Conservation (phyloP, 2,329 filamentous ascomycete species). For the Monosporascus sp. region DNA sequence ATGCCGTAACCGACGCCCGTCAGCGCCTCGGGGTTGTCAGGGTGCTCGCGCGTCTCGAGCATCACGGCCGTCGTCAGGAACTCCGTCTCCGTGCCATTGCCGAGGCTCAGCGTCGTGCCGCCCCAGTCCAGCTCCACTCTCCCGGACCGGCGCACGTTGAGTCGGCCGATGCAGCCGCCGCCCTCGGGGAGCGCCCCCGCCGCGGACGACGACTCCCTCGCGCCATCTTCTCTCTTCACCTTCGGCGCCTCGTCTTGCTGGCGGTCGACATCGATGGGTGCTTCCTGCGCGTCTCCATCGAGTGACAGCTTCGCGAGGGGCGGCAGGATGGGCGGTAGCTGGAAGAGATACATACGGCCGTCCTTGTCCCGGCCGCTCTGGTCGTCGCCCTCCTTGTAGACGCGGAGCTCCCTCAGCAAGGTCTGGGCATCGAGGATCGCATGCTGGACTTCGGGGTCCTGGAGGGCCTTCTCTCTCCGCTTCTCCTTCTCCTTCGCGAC, state of each 20-base stretch:
- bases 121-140: constrained; percentile 60
- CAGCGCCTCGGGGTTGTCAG: constrained; percentile 37
- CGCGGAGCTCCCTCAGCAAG: constrained; percentile 26
- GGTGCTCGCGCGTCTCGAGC: constrained; percentile 48
- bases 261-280: constrained; percentile 19
- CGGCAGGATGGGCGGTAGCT: constrained; percentile 58
- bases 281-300: constrained; percentile 14
- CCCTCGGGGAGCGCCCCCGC: constrained; percentile 35
- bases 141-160: constrained; percentile 57
- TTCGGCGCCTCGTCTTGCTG: constrained; percentile 6
- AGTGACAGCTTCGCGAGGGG: constrained; percentile 35
- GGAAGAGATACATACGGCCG: constrained; percentile 58
- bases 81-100: constrained; percentile 42
- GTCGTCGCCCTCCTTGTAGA: constrained; percentile 19
- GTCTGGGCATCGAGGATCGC: constrained; percentile 22
- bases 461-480: constrained; percentile 23
- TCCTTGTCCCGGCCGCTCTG: constrained; percentile 30
- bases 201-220: constrained; percentile 28
- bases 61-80: constrained; percentile 57
- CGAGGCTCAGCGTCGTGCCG: constrained; percentile 50
- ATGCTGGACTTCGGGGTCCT: constrained; percentile 24
- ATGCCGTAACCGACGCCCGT: constrained; percentile 53
- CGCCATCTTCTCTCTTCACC: constrained; percentile 23
- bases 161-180: constrained; percentile 55
- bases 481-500: constrained; percentile 24